phyloP scores from a whole-genome alignment of 805 yeast genomes.

The Komagataella pastoris region DNA sequence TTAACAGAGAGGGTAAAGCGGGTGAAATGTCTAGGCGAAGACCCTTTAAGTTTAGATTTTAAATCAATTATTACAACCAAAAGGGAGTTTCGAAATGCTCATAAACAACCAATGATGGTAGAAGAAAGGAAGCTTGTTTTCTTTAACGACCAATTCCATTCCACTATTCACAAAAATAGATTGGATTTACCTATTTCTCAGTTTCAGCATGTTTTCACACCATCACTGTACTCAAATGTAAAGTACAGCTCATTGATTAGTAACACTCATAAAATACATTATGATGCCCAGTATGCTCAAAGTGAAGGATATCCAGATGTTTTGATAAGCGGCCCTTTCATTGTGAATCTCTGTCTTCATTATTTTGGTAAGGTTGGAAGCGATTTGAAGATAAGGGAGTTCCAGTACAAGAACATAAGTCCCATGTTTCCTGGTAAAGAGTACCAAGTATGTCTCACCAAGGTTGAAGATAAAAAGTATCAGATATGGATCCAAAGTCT shows the following conservation, averaged over 20 bases:
- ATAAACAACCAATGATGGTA: background rate
- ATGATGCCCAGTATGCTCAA: conserved; percentile 41
- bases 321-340: conserved; percentile 74
- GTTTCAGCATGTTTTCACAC: conserved; percentile 15
- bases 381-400: conserved; percentile 10
- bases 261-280: conserved; percentile 80
- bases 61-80: conserved; percentile 4
- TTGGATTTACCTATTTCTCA: conserved; percentile 8
- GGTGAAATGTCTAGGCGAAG: conserved; percentile 19
- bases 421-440: conserved; percentile 34
- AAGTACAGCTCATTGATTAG: conserved; percentile 66
- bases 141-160: conserved; percentile 3
- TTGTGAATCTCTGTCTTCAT: conserved; percentile 45
- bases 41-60: conserved; percentile 2
- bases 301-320: conserved; percentile 48
- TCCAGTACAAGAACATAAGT: conserved; percentile 33
- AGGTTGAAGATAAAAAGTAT: conserved; percentile 3
- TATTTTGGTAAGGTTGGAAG: conserved; percentile 24
- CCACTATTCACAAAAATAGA: background rate
- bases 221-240: conserved; percentile 31
- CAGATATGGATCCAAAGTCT: conserved; percentile 15
- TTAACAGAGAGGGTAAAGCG: conserved; percentile 42
- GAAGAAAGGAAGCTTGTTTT: background rate
- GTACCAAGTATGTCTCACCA: conserved; percentile 13
- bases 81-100: conserved; percentile 1